Percentiles rank a stretch among this genome's conserved stretches.
phyloP scores from a whole-genome alignment of 768 basidiomycete species.

The Lentinula detonsa region DNA sequence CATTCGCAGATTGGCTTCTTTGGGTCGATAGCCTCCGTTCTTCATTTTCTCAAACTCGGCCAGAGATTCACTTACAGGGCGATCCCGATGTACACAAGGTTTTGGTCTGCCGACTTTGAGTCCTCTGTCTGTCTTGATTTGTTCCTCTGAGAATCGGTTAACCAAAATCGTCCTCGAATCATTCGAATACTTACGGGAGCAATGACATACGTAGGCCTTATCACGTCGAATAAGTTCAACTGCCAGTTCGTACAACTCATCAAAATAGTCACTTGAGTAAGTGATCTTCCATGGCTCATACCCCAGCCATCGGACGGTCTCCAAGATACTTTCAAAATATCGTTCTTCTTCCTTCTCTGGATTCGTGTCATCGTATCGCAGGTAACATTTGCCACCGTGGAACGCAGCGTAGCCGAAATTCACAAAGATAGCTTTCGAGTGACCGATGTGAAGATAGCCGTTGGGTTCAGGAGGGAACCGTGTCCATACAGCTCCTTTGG shows the following conservation, averaged over 20 bases:
- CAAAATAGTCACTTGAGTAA: constrained; percentile 97
- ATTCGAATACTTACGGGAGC: constrained; percentile 64
- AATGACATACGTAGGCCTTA: constrained; percentile 94
- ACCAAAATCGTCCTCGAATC: neutral
- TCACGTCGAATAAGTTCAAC: constrained; percentile 83
- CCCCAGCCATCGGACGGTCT: constrained; percentile 94
- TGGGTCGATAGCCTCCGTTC: constrained; percentile 82
- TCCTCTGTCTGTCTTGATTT: constrained; percentile 85
- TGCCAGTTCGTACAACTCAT: constrained; percentile 79
- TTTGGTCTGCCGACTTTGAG: constrained; percentile 75
- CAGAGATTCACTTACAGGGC: constrained; percentile 85
- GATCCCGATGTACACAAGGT: constrained; percentile 80
- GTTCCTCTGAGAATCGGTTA: constrained; percentile 58
- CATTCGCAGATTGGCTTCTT: constrained; percentile 93
- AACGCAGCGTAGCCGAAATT: constrained; percentile 98
- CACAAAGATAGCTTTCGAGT: constrained; percentile 97
- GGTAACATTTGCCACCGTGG: constrained; percentile 86
- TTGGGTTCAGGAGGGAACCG: constrained; percentile 99
- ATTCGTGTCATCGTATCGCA: constrained; percentile 98
- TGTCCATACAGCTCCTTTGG: constrained; percentile 82
- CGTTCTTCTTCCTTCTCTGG: constrained; percentile 95
- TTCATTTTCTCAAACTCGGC: constrained; percentile 90
- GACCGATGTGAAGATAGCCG: constrained; percentile 91
- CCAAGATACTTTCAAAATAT: constrained; percentile 96
- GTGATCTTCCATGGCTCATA: constrained; percentile 99